Evolutionary conservation across 2,329 filamentous ascomycete genomes (phyloP), one percentile per base, ranked within the genome.

Genomic region (Monilinia laxa): DNA sequence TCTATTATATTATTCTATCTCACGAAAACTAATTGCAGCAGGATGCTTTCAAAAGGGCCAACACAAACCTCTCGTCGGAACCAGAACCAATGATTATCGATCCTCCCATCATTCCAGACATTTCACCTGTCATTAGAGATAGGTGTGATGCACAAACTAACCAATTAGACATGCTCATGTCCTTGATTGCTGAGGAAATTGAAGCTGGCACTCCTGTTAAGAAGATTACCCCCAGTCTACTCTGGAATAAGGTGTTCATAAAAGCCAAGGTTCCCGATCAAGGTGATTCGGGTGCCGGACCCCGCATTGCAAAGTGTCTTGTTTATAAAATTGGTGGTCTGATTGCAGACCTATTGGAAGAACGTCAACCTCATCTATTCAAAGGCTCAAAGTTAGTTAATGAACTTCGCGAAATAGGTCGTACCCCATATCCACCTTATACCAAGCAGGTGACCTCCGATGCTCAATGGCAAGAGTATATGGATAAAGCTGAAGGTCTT

Each of bases 221-320:
- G 25, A 64, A 64, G 20, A 23, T 60, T 25, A 64, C 49, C 6
- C 31, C 52, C 20, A 38, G 40, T 16, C 40, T 25, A 20, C 45
- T 65, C 12, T 25, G 54, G 42, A 60, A 49, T 4, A 51, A 45
- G 51, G 42, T 65, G 35, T 60, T 31, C 16, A 20, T 40, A 42
- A 59, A 51, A 16, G 28, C 45, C 20, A 58, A 51, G 9, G 42
- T 65, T 18, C 63, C 63, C 12, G 63, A 65, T 18, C 23, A 59
- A 16, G 42, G 45, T 12, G 28, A 35, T 31, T 20, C 45, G 20
- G 18, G 45, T n/a, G 54, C 56, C n/a, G 55, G 63, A 28, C 38
- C 63, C 4, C 63, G 63, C 11, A 59, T 59, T 52, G 54, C 63
- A 20, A 65, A 65, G 38, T 65, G 63, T 12, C 25, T 65, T n/a